These are phyloP conservation scores for Fraxinus greggii DNA, from an alignment of 305 asterid genomes.

Conservation along the genomic window DNA sequence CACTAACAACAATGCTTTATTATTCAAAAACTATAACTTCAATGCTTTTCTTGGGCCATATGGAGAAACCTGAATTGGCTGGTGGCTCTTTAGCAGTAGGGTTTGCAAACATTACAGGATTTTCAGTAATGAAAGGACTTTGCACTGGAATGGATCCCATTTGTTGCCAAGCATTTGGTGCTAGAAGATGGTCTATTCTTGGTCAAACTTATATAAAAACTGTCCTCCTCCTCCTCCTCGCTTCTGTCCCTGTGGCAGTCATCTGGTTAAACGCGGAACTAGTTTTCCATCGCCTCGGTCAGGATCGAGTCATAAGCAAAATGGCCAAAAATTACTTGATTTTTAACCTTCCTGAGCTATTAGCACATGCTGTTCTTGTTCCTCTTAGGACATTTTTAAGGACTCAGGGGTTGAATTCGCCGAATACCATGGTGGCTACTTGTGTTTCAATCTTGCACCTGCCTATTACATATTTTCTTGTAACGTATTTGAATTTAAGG, in stretches of 20 bases:
- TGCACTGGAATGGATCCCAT: slow-evolving; percentile 89
- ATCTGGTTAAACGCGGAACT: slow-evolving; percentile 67
- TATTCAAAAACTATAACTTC: slow-evolving; percentile 76
- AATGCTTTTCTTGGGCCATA: slow-evolving; percentile 76
- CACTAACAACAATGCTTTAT: slow-evolving; percentile 58
- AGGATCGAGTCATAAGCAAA: slow-evolving; percentile 50
- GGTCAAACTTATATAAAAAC: slow-evolving; percentile 62
- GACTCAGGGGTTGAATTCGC: slow-evolving; percentile 58
- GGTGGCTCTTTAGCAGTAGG: slow-evolving; percentile 81
- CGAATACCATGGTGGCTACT: slow-evolving; percentile 57
- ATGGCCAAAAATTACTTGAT: slow-evolving; percentile 56
- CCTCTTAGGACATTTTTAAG: slow-evolving; percentile 63
- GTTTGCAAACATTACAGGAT: slow-evolving; percentile 75
- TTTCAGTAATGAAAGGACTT: slow-evolving; percentile 70
- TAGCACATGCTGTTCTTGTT: slow-evolving; percentile 49
- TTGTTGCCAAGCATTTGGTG: slow-evolving; percentile 83
- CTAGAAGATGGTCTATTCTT: slow-evolving; percentile 52
- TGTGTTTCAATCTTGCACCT: slow-evolving; percentile 53
- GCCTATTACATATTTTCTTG: slow-evolving; percentile 60
- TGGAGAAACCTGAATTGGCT: slow-evolving; percentile 70
- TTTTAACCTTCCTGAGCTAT: slow-evolving; percentile 54
- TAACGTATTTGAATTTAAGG: slow-evolving; percentile 47
- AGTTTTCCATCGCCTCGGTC: slow-evolving; percentile 54
- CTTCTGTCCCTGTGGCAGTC: slow-evolving; percentile 55
- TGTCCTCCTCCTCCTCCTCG: slow-evolving; percentile 54